Base-by-base conservation (phyloP, 495 filamentous ascomycete genomes). In the Penicillium verhagenii region DNA sequence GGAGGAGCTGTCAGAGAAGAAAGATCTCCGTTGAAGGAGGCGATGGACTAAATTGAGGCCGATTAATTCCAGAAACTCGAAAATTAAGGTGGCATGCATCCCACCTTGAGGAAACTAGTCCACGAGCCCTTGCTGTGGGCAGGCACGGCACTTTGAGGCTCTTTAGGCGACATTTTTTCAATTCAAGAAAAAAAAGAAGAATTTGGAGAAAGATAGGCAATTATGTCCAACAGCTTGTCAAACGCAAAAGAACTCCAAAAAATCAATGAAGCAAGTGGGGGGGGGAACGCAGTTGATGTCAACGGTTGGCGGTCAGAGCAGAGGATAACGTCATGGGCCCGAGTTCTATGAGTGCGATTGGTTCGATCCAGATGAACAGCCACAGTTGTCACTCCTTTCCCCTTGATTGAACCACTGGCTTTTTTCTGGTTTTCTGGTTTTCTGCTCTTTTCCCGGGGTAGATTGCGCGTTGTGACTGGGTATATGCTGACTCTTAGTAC, bases 1-100 rank as follows among this genome's bases (percentile, higher is more conserved):
- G 94, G 90, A 33, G 94, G 94, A 19, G 94, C 93, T 28, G 94
- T 97, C 71, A 97, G 77, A 50, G 91, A 91, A 11, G 93, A 89
- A 40, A 98, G 84, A 63, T 98, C 94, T 63, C 95, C 94, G 73
- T 91, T 96, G 79, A 97, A 97, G 18, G 91, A 94, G 33, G 94
- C 90, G 64, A 98, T 91, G 24, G 92, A 95, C 91, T 95, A 10
- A 21, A 44, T 9, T 3, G 16, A 42, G 43, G 25, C 9, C 16
- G 35, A 37, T 42, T 50, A 38, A 24, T n/a, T 19, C 8, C 23
- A 25, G 31, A 16, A 29, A n/a, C 21, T 26, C 23, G 25, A 13
- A n/a, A 50, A 16, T 25, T 5, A 10, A 16, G 29, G 16, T 49
- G 28, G 29, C 18, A 25, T 40, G 45, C 38, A 45, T 37, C 56